Percentiles rank a stretch among this genome's conserved stretches.
These are phyloP conservation scores for Geotrichum histeridarum DNA, from an alignment of 1,139 yeast species.

Conservation along the genomic window DNA sequence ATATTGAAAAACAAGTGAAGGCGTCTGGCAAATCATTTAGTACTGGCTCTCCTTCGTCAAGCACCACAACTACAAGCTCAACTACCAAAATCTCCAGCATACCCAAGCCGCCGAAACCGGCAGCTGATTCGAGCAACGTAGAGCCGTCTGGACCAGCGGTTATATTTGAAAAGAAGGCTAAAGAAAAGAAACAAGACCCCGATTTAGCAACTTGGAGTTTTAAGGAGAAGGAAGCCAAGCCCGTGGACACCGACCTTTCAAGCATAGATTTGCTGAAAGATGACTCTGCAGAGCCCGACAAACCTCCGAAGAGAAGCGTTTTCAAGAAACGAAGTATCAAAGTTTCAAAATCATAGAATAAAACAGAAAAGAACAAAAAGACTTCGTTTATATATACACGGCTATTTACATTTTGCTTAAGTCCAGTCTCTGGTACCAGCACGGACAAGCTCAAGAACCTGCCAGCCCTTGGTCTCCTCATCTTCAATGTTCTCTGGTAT, in stretches of 20 bases:
- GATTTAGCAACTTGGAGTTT: conserved; percentile 7
- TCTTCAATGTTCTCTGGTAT: conserved; percentile 88
- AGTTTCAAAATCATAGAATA: conserved; percentile 7
- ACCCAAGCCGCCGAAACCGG: background rate
- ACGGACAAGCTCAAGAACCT: conserved; percentile 88
- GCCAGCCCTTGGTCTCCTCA: conserved; percentile 95
- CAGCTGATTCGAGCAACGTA: background rate
- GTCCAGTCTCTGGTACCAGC: conserved; percentile 91
- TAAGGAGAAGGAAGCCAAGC: background rate
- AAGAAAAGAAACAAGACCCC: conserved; percentile 7
- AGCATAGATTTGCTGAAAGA: conserved; percentile 10
- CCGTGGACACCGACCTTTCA: conserved; percentile 1
- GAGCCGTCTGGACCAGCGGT: background rate
- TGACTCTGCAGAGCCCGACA: background rate
- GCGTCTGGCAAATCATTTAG: conserved; percentile 14
- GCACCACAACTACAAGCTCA: background rate
- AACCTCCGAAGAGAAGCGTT: conserved; percentile 15
- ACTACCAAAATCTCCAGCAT: background rate
- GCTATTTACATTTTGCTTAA: conserved; percentile 32
- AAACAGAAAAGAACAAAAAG: conserved; percentile 1
- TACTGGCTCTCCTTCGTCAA: background rate
- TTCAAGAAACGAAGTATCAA: conserved; percentile 27
- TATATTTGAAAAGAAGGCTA: conserved; percentile 12
- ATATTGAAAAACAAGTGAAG: conserved; percentile 25
- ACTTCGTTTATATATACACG: conserved; percentile 5